Evolutionary conservation across 2,329 filamentous ascomycete genomes (phyloP), one percentile per base, ranked within the genome.

Genomic region (Epichloe festucae): DNA sequence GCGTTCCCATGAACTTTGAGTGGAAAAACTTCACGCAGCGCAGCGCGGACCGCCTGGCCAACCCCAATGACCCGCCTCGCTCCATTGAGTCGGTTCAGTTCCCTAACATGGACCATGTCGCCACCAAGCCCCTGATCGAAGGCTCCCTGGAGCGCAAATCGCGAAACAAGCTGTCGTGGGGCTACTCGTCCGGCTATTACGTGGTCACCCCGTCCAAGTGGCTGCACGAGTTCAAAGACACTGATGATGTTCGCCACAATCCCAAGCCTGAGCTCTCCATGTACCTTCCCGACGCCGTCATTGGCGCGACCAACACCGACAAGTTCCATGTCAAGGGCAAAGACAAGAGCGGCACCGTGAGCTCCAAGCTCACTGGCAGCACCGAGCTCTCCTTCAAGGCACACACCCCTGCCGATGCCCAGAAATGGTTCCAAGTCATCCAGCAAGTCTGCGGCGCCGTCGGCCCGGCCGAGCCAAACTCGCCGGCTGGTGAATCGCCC

Each of bases 241-340:
- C 87, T 64, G 91, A 97, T 62, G 78, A 82, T 62, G 59, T 76
- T 49, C 75, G 76, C 46, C 70, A 80, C 60, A 88, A 95, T 55
- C 88, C 89, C 10, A 76, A 78, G 52, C 91, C 93, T 0, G 91
- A 98, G 65, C 74, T 93, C 41, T 93, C 87, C 14, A 81, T 98
- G 58, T 97, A 91, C 68, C 81, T 98, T 1, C 90, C 93, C 11
- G 93, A 98, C 60, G 94, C 91, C 60, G 69, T 84, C 45, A 79
- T 97, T 52, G 88, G 89, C 53, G 63, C 70, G 0, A 78, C 79
- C 12, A 82, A 76, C 57, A 89, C 86, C 50, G 79, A 84, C 54
- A 96, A 95, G 69, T 97, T 98, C 76, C 88, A 82, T 62, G 77
- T 98, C 67, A 95, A 95, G 73, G 93, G 93, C 67, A 97, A 97